Base-by-base conservation (phyloP, 169 alveolate species). In the Amoebophrya sp. region DNA sequence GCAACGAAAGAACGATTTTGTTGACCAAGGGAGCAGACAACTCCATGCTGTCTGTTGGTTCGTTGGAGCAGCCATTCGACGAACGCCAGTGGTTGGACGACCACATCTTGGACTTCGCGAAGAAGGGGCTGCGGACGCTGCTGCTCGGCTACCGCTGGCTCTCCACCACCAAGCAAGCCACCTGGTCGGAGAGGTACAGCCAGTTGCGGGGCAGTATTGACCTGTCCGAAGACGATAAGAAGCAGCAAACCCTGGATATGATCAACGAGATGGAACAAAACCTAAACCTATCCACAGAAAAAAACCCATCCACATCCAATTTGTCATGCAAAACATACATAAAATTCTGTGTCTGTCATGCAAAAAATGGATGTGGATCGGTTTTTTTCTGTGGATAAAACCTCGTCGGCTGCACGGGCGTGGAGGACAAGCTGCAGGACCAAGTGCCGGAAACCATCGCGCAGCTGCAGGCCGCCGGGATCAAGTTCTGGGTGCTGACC, bases 401-500 rank as follows among this genome's bases (percentile, higher is more conserved):
- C 39, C 92, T 97, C 18, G 95, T 97, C 66, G 99, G 99, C 55
- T 95, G 97, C 93, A 97, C 99, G 25, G 99, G 98, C 32, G 97
- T 98, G 53, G 99, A 98, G 93, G 99, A 98, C 92, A 95, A 96
- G 92, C 94, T 98, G 83, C 98, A 97, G 95, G 99, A 97, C 39
- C 97, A 97, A 33, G 99, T 98, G 18, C 98, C 98, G 32, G 98
- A 96, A 90, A 97, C 98, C 25, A 97, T 98, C n/a, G 93, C 95
- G 40, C 98, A 97, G 38, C 92, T 97, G 83, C 95, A 97, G 94
- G 96, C 95, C 40, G 99, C 99, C 14, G 99, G 99, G 25, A 96
- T 98, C 40, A 97, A 97, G 90, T 95, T 98, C 35, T 98, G 99
- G 99, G 98, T 98, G 39, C 93, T 98, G 88, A 98, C 99, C 7